phyloP scores from a whole-genome alignment of 2,329 filamentous ascomycete species.

The Cercospora berteroae region DNA sequence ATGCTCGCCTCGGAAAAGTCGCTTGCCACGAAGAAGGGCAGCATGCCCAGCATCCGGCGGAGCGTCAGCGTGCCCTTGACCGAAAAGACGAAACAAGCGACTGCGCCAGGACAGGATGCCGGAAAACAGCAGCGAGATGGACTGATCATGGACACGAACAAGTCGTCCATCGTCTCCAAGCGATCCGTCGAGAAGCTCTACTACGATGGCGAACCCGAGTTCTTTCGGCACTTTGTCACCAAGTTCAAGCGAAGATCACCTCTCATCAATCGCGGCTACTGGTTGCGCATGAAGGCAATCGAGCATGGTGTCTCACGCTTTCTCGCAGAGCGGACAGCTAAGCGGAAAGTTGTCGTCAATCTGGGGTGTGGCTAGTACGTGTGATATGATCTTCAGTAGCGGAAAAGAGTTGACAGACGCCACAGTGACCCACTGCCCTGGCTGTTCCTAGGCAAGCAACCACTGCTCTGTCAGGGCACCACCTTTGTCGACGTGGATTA shows the following conservation, averaged over 20 bases:
- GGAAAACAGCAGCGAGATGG: constrained; percentile 35
- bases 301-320: constrained; percentile 74
- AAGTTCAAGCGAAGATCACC: constrained; percentile 82
- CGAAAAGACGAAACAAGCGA: constrained; percentile 10
- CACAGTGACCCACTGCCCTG: constrained; percentile 81
- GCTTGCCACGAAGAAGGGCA: constrained; percentile 12
- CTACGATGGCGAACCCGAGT: constrained; percentile 72
- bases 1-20: constrained; percentile 27
- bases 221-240: constrained; percentile 82
- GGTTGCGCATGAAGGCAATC: constrained; percentile 79
- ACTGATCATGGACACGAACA: constrained; percentile 64
- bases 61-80: constrained; percentile 25
- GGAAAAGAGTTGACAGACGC: constrained; percentile 15
- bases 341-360: constrained; percentile 73
- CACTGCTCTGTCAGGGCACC: constrained; percentile 55
- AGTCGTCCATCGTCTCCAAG: constrained; percentile 88
- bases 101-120: constrained; percentile 20
- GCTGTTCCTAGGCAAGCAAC: constrained; percentile 70
- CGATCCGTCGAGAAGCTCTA: constrained; percentile 89
- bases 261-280: constrained; percentile 86
- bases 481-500: constrained; percentile 86
- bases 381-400: background rate
- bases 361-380: constrained; percentile 83
- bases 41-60: constrained; percentile 14
- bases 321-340: constrained; percentile 56